Evolutionary conservation across 768 basidiomycete genomes (phyloP).

Genomic region (Leucogyrophana mollusca): DNA sequence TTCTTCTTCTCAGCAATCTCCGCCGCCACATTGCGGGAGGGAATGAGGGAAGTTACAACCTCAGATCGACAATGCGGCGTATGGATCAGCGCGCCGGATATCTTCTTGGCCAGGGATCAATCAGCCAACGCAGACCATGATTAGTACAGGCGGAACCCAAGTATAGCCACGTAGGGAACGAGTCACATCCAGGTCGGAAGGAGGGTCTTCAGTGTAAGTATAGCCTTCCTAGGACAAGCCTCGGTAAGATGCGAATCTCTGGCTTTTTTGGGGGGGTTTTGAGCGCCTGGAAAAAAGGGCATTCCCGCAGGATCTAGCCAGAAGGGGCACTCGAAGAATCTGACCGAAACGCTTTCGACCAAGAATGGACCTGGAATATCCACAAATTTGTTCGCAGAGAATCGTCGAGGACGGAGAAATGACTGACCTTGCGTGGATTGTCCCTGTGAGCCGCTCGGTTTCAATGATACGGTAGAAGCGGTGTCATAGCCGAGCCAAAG

Average conservation of each 20-base stretch:
- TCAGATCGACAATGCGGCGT: constrained; percentile 1
- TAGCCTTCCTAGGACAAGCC: constrained; percentile 27
- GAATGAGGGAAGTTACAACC: constrained; percentile 2
- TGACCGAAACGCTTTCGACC: constrained; percentile 16
- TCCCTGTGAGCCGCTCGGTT: constrained; percentile 29
- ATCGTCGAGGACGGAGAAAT: constrained; percentile 45
- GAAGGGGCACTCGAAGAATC: constrained; percentile 42
- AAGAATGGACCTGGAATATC: constrained; percentile 35
- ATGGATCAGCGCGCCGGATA: no score
- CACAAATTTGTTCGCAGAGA: constrained; percentile 44
- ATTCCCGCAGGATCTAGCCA: constrained; percentile 37
- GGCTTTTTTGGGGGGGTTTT: constrained; percentile 20
- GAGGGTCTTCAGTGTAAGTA: constrained; percentile 21
- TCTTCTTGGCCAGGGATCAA: no score
- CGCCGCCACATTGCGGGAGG: constrained; percentile 13
- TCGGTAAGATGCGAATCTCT: constrained; percentile 23
- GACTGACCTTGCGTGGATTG: constrained; percentile 46
- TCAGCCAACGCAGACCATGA: no score
- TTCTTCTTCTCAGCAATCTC: constrained; percentile 25
- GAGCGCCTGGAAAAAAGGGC: constrained; percentile 22
- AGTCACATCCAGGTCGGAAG: constrained; percentile 1
- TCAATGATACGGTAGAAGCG: constrained; percentile 27
- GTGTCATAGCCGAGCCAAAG: constrained; percentile 24
- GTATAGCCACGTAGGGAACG: background rate
- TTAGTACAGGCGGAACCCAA: background rate